Evolutionary conservation across 306 rosid species (phyloP), one percentile per base, ranked within the genome.

Genomic region (Notholithocarpus densiflorus): DNA sequence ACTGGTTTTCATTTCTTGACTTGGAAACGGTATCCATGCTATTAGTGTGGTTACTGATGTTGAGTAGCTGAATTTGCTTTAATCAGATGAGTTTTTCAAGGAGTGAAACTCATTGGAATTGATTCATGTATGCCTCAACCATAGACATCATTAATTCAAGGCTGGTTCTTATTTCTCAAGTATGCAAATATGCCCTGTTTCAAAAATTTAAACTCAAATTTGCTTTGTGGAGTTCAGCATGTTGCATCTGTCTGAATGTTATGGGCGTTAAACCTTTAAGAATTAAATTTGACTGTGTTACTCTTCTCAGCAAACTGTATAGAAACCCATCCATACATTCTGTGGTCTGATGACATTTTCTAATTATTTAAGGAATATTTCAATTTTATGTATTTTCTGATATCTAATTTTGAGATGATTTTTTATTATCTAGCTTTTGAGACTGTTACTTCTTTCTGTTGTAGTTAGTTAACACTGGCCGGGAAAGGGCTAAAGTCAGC

Each of bases 401-500:
- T 19, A 68, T 32, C 24, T 68, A 19, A 34, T 7, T n/a, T 34
- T n/a, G n/a, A 32, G 21, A 26, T 32, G 72, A 27, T 64, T 29
- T 74, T 56, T 54, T 27, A 53, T 69, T 71, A n/a, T 64, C 72
- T 82, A 65, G 37, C 18, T 66, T 48, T 77, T 24, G 53, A 54
- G 71, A 26, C 12, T 43, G 51, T 62, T 64, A 64, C 71, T 84
- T 84, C 34, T 84, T 77, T 79, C 78, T 87, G 78, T 75, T 88
- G 84, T 71, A 95, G 99, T 87, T 95, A 88, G 99, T 87, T 69
- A 95, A 95, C 83, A 95, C 98, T 23, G 99, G 99, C 55, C 89
- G 85, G 81, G 99, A 95, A 87, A 92, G 99, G 78, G 99, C 99
- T 34, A 95, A 93, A 95, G 99, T 95, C 87, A 93, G 92, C 90